Evolutionary conservation across 352 stramenopile species (phyloP), one percentile per base, ranked within the genome.

Genomic region (Phytopythium montanum): DNA sequence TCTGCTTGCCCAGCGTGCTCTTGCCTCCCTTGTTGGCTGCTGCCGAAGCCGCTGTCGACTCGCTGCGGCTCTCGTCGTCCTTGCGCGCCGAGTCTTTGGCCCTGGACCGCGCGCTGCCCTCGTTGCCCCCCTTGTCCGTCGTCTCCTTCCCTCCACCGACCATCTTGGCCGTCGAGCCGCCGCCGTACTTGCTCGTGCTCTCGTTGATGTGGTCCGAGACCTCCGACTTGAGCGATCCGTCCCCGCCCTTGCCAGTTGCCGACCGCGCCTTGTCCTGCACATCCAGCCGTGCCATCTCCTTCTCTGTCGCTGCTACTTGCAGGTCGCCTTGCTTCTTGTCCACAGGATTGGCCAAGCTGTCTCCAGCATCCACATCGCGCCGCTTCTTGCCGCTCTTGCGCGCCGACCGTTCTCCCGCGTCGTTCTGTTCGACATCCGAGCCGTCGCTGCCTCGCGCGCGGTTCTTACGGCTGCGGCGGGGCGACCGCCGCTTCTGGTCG

Each of bases 1-100:
- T 91, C 60, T 90, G 75, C 36, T 85, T 92, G 56, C 85, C 81
- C 21, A 92, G 52, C 28, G 68, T 80, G 7, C 56, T 60, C 38
- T 82, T 82, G 3, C 41, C 61, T 21, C 70, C 51, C 31, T 84
- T 75, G 41, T 70, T 66, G 3, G 54, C 58, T 9, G 60, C 64
- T 16, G 42, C 51, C n/a, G n/a, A n/a, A n/a, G 69, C 65, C 6
- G 61, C 60, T 18, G 19, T 67, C 53, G 68, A 62, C 51, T 83
- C 76, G 7, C 55, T 62, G 44, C 72, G 68, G 29, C 65, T 70
- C 60, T 92, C 82, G 38, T 92, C 79, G 45, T 89, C 72, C 46
- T 90, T 85, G 1, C 70, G 70, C 48, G 56, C 66, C 21, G 60
- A 70, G 9, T 63, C 44, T 34, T 61, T 52, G 52, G 34, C 19